These are phyloP conservation scores for Fusarium hainanense DNA, from an alignment of 2,329 filamentous ascomycete species.

Conservation along the genomic window DNA sequence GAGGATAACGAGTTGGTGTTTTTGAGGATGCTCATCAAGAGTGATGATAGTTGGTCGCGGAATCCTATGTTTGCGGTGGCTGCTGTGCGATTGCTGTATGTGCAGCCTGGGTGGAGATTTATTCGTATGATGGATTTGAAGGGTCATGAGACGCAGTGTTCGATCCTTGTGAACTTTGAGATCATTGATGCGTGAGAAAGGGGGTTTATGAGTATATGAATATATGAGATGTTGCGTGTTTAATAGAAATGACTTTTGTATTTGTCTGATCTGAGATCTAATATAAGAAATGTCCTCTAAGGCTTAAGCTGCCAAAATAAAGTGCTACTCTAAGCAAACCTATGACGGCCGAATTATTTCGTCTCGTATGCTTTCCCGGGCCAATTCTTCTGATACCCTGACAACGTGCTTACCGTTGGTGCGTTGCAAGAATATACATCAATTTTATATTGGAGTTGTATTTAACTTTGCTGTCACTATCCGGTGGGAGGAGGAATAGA, in stretches of 20 bases:
- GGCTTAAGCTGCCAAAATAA: neutral
- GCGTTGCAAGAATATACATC: no score
- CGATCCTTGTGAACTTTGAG: slow-evolving; percentile 70
- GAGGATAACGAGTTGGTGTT: slow-evolving; percentile 75
- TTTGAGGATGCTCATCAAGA: slow-evolving; percentile 73
- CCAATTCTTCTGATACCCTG: no score
- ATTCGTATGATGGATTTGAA: slow-evolving; percentile 73
- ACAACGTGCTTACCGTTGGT: neutral
- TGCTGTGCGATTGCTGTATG: slow-evolving; percentile 69
- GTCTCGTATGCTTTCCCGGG: neutral
- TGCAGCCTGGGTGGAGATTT: slow-evolving; percentile 69
- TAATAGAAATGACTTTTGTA: neutral
- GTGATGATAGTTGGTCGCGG: slow-evolving; percentile 69
- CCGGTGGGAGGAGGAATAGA: neutral
- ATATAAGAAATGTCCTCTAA: neutral
- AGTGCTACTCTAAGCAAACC: neutral
- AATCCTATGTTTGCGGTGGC: slow-evolving; percentile 72
- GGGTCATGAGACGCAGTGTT: slow-evolving; percentile 71
- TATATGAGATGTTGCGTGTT: neutral
- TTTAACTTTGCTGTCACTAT: no score
- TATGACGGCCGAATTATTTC: neutral
- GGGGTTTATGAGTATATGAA: slow-evolving; percentile 11
- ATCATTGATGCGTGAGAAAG: slow-evolving; percentile 54
- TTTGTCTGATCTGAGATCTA: neutral
- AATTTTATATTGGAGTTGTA: no score